Percentiles rank a stretch among this genome's conserved stretches.
phyloP scores from a whole-genome alignment of 495 filamentous ascomycete species.

The Podospora sp. region DNA sequence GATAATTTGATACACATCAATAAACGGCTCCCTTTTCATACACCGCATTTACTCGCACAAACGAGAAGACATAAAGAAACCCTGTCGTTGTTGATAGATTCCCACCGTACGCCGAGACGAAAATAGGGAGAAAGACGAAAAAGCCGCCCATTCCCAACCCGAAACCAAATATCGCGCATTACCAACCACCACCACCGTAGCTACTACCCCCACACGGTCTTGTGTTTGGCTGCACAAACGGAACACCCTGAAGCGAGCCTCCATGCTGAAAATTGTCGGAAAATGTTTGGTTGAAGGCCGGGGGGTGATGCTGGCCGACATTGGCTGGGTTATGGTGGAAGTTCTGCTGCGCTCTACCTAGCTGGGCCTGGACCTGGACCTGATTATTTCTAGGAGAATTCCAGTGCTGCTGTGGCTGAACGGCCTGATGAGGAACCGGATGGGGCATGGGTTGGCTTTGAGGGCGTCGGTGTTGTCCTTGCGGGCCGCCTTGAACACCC shows the following conservation, averaged over 20 bases:
- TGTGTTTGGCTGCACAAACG: not conserved
- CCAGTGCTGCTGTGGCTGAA: not conserved
- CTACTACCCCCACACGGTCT: not conserved
- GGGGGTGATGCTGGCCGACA: not conserved
- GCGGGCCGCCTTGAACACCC: no score
- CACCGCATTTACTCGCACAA: constrained; percentile 16
- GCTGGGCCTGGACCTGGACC: not conserved
- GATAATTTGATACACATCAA: constrained; percentile 15
- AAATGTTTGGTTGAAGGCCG: not conserved
- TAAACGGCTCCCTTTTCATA: constrained; percentile 25
- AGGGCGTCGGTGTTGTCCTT: no score
- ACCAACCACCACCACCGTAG: not conserved
- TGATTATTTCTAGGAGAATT: not conserved
- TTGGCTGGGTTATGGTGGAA: not conserved
- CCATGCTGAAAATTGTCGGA: not conserved
- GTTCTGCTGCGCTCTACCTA: not conserved
- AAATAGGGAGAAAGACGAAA: constrained; percentile 6
- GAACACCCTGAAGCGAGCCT: not conserved
- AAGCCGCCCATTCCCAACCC: not conserved
- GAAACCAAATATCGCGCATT: not conserved
- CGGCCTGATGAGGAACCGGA: not conserved
- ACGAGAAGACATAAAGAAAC: constrained; percentile 14
- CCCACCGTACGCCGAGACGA: constrained; percentile 9
- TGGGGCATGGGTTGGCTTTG: not conserved
- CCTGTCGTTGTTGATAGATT: not conserved